Base-by-base conservation (phyloP, 202 grass and related monocot genomes). In the Musa balbisiana region DNA sequence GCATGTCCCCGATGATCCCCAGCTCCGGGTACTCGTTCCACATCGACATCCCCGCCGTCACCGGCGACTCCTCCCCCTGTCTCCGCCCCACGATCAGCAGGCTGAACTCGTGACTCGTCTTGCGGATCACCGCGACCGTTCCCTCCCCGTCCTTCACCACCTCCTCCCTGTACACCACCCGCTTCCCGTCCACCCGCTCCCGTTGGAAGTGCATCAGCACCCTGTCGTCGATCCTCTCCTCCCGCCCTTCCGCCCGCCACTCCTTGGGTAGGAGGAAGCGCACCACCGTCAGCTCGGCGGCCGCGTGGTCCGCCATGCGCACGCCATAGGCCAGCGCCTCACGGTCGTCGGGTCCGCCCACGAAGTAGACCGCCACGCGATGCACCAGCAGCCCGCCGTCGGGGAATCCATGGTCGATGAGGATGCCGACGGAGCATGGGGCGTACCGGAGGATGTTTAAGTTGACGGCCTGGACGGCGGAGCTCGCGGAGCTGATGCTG, bases 101-200 rank as follows among this genome's bases (percentile, higher is more conserved):
- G 71, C 75, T 78, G 50, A 65, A 85, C 82, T 51, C 62, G 24
- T 73, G 81, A 16, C 78, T 82, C 78, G 73, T 73, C 53, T 70
- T 62, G 5, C 69, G 86, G 60, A 83, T 76, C 11, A 68, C 77
- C 73, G 66, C 73, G 59, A 72, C 52, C 72, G 83, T 81, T 72
- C 77, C 85, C 29, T 8, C 33, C 85, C 67, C 33, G 33, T 43
- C 33, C 33, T 43, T 43, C 33, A 43, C 33, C 33, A 43, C 33
- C 33, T 43, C 33, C 33, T 43, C 33, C 33, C 33, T 43, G 33
- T 43, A 43, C 33, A 43, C 33, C 33, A 43, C 33, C 33, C 58
- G 56, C 81, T 87, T 81, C 85, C 77, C 83, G 11, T 76, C 81
- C 52, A 87, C 81, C 73, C 83, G 80, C 72, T 49, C 81, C 23